Conservation (phyloP, 805 yeast genomes). For the Metschnikowia kofuensis region DNA sequence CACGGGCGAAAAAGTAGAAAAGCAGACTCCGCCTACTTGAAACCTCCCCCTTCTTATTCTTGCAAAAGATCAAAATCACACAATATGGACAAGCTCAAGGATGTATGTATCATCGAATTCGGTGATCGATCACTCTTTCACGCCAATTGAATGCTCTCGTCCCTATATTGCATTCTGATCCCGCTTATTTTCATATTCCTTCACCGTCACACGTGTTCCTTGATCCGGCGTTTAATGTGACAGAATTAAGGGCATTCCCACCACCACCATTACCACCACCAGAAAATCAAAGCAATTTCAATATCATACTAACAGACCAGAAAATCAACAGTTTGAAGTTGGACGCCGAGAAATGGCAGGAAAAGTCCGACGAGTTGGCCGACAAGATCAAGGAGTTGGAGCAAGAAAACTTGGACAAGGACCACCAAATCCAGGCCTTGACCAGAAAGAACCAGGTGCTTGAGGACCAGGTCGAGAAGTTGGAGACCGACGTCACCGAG, state of each 20-base stretch:
- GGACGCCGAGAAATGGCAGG: slow-evolving; percentile 97
- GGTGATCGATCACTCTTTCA: no score
- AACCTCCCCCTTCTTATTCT: slow-evolving; percentile 9
- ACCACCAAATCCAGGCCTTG: slow-evolving; percentile 90
- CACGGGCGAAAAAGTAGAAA: slow-evolving; percentile 13
- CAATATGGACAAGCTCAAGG: slow-evolving; percentile 59
- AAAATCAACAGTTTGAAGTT: slow-evolving; percentile 85
- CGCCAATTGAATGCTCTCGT: no score
- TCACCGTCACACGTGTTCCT: not conserved
- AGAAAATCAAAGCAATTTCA: no score
- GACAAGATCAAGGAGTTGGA: slow-evolving; percentile 83
- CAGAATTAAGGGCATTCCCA: no score
- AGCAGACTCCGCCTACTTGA: slow-evolving; percentile 1
- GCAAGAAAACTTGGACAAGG: slow-evolving; percentile 88
- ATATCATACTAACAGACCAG: slow-evolving; percentile 34
- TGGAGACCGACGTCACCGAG: slow-evolving; percentile 69
- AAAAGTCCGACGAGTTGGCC: slow-evolving; percentile 84
- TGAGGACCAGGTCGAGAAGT: slow-evolving; percentile 78
- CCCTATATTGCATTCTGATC: not conserved
- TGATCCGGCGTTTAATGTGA: not conserved
- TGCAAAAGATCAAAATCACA: not conserved
- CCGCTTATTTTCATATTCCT: not conserved
- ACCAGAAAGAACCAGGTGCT: slow-evolving; percentile 87
- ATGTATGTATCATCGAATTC: slow-evolving; percentile 36
- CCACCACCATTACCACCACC: no score